Evolutionary conservation across 2,329 filamentous ascomycete genomes (phyloP).

Genomic region (Coniella lustricola): DNA sequence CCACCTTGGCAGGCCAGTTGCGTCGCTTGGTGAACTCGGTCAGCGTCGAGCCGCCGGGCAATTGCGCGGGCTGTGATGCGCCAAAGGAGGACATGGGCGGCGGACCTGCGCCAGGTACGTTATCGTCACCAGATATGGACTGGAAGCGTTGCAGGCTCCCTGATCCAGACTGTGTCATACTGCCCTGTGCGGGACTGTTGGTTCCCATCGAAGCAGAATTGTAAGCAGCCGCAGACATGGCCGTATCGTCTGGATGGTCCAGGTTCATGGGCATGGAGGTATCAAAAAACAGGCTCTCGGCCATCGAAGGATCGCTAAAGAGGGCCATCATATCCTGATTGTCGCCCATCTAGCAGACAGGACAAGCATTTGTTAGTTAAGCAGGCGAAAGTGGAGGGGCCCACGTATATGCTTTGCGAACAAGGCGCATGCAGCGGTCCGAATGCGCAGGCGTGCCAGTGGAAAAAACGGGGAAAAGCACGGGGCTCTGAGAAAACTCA

Average conservation of each 20-base stretch:
- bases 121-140: slow-evolving; percentile 19
- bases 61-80: slow-evolving; percentile 18
- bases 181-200: slow-evolving; percentile 16
- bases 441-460: no score
- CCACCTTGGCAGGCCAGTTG: slow-evolving; percentile 81
- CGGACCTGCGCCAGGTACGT: slow-evolving; percentile 36
- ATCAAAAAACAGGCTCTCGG: slow-evolving; percentile 33
- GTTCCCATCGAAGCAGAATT: slow-evolving; percentile 18
- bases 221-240: slow-evolving; percentile 23
- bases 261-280: slow-evolving; percentile 36
- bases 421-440: neutral
- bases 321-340: slow-evolving; percentile 36
- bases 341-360: slow-evolving; percentile 22
- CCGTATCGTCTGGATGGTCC: slow-evolving; percentile 27
- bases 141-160: slow-evolving; percentile 15
- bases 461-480: neutral
- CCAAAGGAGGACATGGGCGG: slow-evolving; percentile 32
- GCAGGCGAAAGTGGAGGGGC: neutral
- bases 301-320: slow-evolving; percentile 22
- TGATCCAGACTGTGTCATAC: slow-evolving; percentile 10
- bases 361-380: slow-evolving; percentile 6
- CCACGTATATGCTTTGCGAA: no score
- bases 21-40: slow-evolving; percentile 55
- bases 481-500: slow-evolving; percentile 5
- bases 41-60: slow-evolving; percentile 36